Evolutionary conservation across 2,329 filamentous ascomycete genomes (phyloP).

Genomic region (Aureobasidium sp.): DNA sequence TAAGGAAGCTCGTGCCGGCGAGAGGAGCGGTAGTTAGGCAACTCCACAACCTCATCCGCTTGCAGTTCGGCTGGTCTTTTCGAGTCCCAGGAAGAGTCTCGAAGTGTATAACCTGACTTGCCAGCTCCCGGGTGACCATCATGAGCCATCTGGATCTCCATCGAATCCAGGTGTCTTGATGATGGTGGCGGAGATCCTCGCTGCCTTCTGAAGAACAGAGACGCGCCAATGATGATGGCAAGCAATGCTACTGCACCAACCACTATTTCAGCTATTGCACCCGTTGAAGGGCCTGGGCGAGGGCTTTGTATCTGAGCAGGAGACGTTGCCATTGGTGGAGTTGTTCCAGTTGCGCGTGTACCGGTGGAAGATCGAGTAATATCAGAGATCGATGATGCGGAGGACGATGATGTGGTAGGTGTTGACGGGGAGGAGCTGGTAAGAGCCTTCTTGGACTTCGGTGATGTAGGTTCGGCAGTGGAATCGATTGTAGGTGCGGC

Average conservation of each 20-base stretch:
- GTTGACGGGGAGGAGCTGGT: not conserved
- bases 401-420: not conserved
- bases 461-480: not conserved
- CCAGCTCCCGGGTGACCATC: not conserved
- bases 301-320: not conserved
- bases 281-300: not conserved
- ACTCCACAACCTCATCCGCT: not conserved
- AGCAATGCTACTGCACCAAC: not conserved
- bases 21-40: not conserved
- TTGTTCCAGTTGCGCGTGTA: not conserved
- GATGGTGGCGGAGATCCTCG: not conserved
- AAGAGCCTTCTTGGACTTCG: not conserved
- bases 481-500: not conserved
- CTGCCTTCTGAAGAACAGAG: not conserved
- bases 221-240: not conserved
- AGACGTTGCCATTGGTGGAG: not conserved
- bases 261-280: not conserved
- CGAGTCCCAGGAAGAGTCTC: not conserved
- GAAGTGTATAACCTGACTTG: not conserved
- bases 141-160: not conserved
- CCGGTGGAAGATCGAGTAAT: not conserved
- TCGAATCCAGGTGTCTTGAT: too few relatives aligned
- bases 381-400: not conserved
- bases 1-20: not conserved
- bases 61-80: not conserved